Evolutionary conservation across 768 basidiomycete species (phyloP).

Genomic region (Amanita pallidorosea): DNA sequence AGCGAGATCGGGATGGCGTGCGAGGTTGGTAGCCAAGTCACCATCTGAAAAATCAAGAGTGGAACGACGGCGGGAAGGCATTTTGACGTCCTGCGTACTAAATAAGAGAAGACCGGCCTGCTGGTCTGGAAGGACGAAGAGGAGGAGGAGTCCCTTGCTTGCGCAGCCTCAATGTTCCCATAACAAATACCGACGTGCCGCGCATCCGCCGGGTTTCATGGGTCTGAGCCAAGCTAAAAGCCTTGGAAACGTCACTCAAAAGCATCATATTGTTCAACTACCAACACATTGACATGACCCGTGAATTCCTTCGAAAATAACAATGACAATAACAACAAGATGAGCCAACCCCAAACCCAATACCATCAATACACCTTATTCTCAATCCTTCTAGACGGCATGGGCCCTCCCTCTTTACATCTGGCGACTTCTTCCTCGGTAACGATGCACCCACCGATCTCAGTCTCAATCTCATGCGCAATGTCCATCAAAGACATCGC

Average conservation of each 20-base stretch:
- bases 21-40: constrained; percentile 24
- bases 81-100: constrained; percentile 29
- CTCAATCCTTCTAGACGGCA: constrained; percentile 8
- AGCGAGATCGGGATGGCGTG: constrained; percentile 42
- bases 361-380: constrained; percentile 6
- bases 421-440: constrained; percentile 56
- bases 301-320: no score
- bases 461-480: constrained; percentile 51
- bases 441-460: constrained; percentile 45
- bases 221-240: no score
- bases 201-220: no score
- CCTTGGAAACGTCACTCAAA: no score
- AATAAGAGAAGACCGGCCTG: constrained; percentile 18
- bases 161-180: no score
- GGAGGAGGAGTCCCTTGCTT: not conserved
- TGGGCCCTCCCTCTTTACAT: constrained; percentile 27
- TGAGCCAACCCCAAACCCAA: no score
- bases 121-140: constrained; percentile 7
- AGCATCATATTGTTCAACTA: no score
- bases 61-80: constrained; percentile 34
- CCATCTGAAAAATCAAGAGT: constrained; percentile 63
- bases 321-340: no score
- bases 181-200: no score
- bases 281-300: no score
- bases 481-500: constrained; percentile 39